Base-by-base conservation (phyloP, 345 rosid genomes). In the Populus alba region DNA sequence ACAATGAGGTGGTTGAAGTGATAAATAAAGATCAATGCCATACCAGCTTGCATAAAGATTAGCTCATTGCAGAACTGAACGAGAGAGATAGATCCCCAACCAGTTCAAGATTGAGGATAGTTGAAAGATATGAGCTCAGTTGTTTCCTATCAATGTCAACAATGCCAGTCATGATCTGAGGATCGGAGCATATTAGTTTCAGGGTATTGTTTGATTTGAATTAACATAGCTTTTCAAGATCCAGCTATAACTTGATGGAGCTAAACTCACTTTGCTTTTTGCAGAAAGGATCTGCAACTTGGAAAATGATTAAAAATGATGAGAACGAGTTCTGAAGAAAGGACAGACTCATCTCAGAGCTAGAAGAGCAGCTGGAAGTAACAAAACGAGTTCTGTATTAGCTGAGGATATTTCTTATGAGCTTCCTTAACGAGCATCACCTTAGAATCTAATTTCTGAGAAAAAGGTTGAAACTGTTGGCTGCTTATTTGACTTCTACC, bases 371-470 rank as follows among this genome's bases (percentile, higher is more conserved):
- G 81, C 81, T 90, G 79, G 90, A 91, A 77, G 89, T 79, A 70
- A 87, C 81, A 78, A 88, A 82, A 79, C n/a, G n/a, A n/a, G n/a
- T n/a, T n/a, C n/a, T n/a, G n/a, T n/a, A n/a, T n/a, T 45, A 49
- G 76, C 77, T 51, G 41, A 70, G 65, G 47, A 76, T 59, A 53
- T 75, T 78, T 80, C 47, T 73, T 67, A 79, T 65, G 16, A 70
- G 83, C 80, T 78, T 70, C 80, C 94, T 94, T 94, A 83, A 90
- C 87, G 63, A 76, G 35, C 76, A 85, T 83, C 80, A 94, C 98
- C 90, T 92, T 83, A 87, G 78, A 91, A 87, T 86, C 85, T 92
- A 76, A 55, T 89, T 78, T 82, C 81, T 51, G 94, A 94, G 85
- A 94, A 88, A 81, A 87, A 91, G 92, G 98, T 92, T 66, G 63